Evolutionary conservation across 495 filamentous ascomycete species (phyloP), one percentile per base, ranked within the genome.

Genomic region (Penicilliopsis zonata): DNA sequence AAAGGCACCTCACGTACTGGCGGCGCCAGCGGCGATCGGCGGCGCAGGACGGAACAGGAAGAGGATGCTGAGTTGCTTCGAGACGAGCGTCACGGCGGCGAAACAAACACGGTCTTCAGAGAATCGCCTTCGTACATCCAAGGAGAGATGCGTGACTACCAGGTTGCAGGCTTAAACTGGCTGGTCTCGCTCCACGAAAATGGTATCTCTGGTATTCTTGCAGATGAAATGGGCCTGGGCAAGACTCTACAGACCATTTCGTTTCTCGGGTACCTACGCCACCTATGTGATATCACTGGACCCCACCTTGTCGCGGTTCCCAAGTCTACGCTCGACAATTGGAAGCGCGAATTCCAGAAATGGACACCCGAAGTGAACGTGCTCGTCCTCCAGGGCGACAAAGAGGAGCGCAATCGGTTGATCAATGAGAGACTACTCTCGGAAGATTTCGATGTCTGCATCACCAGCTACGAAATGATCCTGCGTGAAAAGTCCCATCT

Each of bases 111-210:
- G 0, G 70, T 94, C 2, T 99, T 96, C 53, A 74, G 86, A 28
- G 90, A 94, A 34, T 95, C 88, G 4, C 92, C 92, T 9, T 62
- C 71, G 13, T 98, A 82, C 55, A 75, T 98, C 35, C 64, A 92
- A n/a, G 74, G 76, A 32, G 61, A 72, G 33, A 94, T 98, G 80
- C 80, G 90, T 46, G 90, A 98, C 45, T 98, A 98, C 51, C 90
- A 98, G 52, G 66, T 98, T 42, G 79, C 81, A 9, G 90, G 90
- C 33, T 52, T 98, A 39, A 98, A 98, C 47, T 98, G 90, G 90
- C 74, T 98, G n/a, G 84, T 96, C 37, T 94, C 87, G 2, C 69
- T 98, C 8, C 90, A 98, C 48, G 90, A 96, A 57, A 98, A 98
- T 48, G 90, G 90, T 58, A 98, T 98, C 43, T 95, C 88, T 15